Conservation (phyloP, 139 green algal genomes). For the Coccomyxa sp. region DNA sequence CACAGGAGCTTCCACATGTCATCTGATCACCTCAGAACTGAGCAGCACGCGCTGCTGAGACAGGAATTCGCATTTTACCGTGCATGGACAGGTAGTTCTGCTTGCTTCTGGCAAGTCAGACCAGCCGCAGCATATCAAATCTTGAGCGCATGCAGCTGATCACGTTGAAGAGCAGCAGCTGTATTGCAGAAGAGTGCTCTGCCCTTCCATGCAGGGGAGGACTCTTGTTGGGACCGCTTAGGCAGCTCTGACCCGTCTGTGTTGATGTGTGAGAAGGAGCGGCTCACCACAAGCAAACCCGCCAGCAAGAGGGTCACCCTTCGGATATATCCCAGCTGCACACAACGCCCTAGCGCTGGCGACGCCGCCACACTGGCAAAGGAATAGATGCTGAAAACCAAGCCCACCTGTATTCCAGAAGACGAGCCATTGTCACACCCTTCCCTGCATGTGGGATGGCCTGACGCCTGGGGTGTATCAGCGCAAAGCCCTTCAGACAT, state of each 20-base stretch:
- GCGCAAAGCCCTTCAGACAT: background rate
- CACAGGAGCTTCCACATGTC: background rate
- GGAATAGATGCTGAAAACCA: slow-evolving; percentile 5
- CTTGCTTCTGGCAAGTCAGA: too few relatives aligned
- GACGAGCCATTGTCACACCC: background rate
- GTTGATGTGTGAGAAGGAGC: background rate
- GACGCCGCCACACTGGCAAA: background rate
- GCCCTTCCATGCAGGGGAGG: too few relatives aligned
- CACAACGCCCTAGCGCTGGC: background rate
- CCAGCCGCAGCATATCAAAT: background rate
- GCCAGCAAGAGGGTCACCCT: background rate
- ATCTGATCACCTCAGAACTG: background rate
- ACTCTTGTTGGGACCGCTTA: too few relatives aligned
- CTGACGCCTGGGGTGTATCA: background rate
- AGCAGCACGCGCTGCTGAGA: background rate
- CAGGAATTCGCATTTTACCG: background rate
- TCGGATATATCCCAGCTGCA: background rate
- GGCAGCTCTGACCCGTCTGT: too few relatives aligned
- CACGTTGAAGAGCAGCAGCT: background rate
- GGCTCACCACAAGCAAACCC: slow-evolving; percentile 2
- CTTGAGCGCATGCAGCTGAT: background rate
- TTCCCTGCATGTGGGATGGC: background rate
- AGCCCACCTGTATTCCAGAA: background rate
- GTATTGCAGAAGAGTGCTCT: background rate
- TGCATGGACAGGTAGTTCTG: too few relatives aligned